Evolutionary conservation across 805 yeast species (phyloP).

Genomic region (Candida vartiovaarae): DNA sequence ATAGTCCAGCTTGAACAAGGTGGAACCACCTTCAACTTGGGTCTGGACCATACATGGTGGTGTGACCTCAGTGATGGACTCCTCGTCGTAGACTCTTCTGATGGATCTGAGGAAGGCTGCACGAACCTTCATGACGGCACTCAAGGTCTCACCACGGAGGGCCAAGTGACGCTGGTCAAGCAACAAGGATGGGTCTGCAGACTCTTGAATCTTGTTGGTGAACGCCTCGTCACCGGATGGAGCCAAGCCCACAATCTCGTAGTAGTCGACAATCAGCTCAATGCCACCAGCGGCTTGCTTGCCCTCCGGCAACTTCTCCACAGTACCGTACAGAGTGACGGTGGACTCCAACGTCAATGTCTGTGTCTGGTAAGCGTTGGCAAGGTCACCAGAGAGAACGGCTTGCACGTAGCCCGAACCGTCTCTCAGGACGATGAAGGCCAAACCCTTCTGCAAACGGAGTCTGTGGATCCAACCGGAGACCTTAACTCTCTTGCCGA

Average conservation of each 20-base stretch:
- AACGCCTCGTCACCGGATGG: conserved; percentile 95
- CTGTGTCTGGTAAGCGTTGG: conserved; percentile 79
- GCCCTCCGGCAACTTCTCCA: conserved; percentile 87
- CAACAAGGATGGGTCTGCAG: conserved; percentile 86
- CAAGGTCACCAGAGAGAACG: conserved; percentile 85
- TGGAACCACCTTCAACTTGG: conserved; percentile 99
- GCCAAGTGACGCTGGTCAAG: conserved; percentile 93
- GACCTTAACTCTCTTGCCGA: conserved; percentile 68
- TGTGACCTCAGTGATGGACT: conserved; percentile 80
- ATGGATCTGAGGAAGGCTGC: conserved; percentile 67
- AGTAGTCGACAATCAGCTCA: conserved; percentile 86
- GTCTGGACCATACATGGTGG: conserved; percentile 99
- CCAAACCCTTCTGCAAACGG: conserved; percentile 87
- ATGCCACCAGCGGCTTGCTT: conserved; percentile 97
- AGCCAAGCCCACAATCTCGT: conserved; percentile 84
- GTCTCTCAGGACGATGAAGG: conserved; percentile 87
- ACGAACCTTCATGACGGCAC: conserved; percentile 92
- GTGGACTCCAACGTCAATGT: conserved; percentile 87
- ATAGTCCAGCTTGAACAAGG: conserved; percentile 86
- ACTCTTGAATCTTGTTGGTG: conserved; percentile 90
- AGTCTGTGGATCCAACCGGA: conserved; percentile 97
- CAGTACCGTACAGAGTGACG: conserved; percentile 69
- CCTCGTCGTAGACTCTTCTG: conserved; percentile 72
- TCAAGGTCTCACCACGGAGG: conserved; percentile 91
- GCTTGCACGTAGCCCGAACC: conserved; percentile 90